Evolutionary conservation across 441 rosid genomes (phyloP).

Genomic region (Adansonia gregorii): DNA sequence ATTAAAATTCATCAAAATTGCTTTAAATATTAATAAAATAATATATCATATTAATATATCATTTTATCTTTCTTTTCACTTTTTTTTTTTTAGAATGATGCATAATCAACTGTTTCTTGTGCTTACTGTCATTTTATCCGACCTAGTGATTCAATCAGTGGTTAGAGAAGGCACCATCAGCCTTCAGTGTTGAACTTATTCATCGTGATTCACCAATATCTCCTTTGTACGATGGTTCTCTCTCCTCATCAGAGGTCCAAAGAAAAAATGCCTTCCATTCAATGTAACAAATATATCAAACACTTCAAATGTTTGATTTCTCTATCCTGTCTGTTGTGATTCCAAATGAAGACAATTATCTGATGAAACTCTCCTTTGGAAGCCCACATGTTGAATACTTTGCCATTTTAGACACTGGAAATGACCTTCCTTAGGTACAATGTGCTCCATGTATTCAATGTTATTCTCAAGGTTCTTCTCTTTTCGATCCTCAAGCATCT

Average conservation of each 20-base stretch:
- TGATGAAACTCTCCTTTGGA: constrained; percentile 52
- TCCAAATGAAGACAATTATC: constrained; percentile 36
- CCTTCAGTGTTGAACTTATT: constrained; percentile 44
- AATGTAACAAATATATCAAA: constrained; percentile 27
- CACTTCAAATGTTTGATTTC: not conserved
- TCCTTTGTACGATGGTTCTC: constrained; percentile 40
- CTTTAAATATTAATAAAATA: too few relatives aligned
- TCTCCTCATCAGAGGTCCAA: constrained; percentile 35
- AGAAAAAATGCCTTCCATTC: constrained; percentile 40
- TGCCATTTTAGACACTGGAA: constrained; percentile 54
- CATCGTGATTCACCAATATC: constrained; percentile 52
- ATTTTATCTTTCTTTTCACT: too few relatives aligned
- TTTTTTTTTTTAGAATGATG: not conserved
- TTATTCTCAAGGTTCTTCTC: constrained; percentile 42
- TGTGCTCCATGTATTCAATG: constrained; percentile 57
- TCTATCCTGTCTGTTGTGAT: constrained; percentile 25
- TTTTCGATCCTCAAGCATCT: constrained; percentile 42
- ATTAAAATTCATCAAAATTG: too few relatives aligned
- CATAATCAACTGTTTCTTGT: not conserved
- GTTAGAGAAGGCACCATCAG: constrained; percentile 12
- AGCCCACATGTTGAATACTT: constrained; percentile 40
- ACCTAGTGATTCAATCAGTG: constrained; percentile 5
- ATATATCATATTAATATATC: too few relatives aligned
- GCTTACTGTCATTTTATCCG: constrained; percentile 23
- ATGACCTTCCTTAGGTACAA: constrained; percentile 58